Evolutionary conservation across 352 stramenopile species (phyloP), one percentile per base, ranked within the genome.

Genomic region (Phytophthora pseudosyringae): DNA sequence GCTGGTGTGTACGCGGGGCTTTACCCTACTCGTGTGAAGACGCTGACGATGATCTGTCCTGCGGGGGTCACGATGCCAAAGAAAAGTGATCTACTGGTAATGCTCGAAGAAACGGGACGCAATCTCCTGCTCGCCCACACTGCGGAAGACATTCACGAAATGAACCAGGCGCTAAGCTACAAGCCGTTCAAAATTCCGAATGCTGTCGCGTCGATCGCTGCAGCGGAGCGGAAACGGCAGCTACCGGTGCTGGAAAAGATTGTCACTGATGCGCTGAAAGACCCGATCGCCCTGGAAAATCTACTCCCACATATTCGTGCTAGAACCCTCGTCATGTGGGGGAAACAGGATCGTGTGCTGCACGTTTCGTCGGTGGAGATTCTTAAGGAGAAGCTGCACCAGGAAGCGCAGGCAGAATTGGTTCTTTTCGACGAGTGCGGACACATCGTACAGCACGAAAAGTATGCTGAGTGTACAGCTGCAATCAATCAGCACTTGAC

Each of bases 371-470:
- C 73, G 29, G 50, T 86, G 2, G 75, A 89, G 11, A 75, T 84
- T 29, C 67, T 93, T 7, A 35, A 85, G 16, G 29, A 83, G 38
- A 80, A 85, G 26, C 69, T 89, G 29, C 39, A 61, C 8, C 56
- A 72, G 26, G 73, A 70, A 16, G 28, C 57, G 0, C 65, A 73
- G 47, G 63, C 71, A 1, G 46, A 67, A 21, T 35, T 78, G 25
- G 43, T 89, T 31, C 64, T 88, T 3, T 75, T 89, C 25, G 74
- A 89, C 28, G 62, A 90, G 7, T 90, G 80, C 50, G 82, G 82
- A 1, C 84, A 93, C 57, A 80, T 78, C 25, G 54, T 91, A 31
- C 84, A 91, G 50, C 79, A 91, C 41, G 84, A 93, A 47, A 86
- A 78, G 41, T 21, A 80, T 54, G 64, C 70, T 3, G 77, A 88